These are phyloP conservation scores for Acacia acuminata DNA, from an alignment of 306 rosid genomes.

Conservation along the genomic window DNA sequence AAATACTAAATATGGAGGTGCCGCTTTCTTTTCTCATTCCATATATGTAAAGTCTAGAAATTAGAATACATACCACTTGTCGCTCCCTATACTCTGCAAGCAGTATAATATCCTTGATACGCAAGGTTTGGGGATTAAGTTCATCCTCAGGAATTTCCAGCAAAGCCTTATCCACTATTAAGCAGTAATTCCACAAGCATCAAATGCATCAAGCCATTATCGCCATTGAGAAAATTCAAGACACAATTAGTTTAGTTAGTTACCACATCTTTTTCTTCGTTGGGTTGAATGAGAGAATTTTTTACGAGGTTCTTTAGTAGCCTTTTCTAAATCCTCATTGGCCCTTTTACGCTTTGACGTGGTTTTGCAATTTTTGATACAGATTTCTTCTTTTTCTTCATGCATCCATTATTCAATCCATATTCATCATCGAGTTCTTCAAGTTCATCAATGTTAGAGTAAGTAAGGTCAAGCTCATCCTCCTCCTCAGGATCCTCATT, in stretches of 20 bases:
- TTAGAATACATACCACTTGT: constrained; percentile 52
- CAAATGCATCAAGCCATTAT: constrained; percentile 21
- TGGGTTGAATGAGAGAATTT: constrained; percentile 78
- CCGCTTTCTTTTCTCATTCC: background rate
- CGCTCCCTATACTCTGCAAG: constrained; percentile 72
- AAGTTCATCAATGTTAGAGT: constrained; percentile 39
- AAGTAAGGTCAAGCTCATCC: constrained; percentile 44
- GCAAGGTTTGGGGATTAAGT: constrained; percentile 56
- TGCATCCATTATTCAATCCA: constrained; percentile 36
- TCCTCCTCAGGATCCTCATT: constrained; percentile 36
- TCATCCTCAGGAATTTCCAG: constrained; percentile 80
- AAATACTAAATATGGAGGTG: background rate
- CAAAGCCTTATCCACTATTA: constrained; percentile 69
- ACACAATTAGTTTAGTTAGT: constrained; percentile 16
- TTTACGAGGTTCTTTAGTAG: constrained; percentile 49
- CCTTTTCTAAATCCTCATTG: constrained; percentile 42
- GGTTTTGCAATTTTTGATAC: constrained; percentile 57
- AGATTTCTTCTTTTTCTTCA: constrained; percentile 58
- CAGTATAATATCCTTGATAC: constrained; percentile 69
- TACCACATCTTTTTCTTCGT: constrained; percentile 73
- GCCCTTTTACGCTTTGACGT: constrained; percentile 42
- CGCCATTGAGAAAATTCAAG: constrained; percentile 2
- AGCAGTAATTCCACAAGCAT: constrained; percentile 32
- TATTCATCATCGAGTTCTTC: constrained; percentile 44
- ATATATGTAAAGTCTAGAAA: constrained; percentile 2